Conservation (phyloP, 2,329 filamentous ascomycete species). For the Pestalotiopsis sp. region DNA sequence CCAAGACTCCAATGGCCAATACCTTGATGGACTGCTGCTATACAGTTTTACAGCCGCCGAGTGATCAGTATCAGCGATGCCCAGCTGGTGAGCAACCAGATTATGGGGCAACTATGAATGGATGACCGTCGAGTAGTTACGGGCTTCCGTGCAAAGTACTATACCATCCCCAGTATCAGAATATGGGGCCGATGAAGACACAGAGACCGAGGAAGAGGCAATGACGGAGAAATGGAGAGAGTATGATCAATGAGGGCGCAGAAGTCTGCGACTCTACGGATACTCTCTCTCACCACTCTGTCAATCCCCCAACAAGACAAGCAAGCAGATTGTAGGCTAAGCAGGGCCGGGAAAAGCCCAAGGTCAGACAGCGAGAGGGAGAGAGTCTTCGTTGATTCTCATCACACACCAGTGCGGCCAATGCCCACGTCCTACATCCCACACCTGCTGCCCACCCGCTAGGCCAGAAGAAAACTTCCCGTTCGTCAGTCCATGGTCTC, state of each 20-base stretch:
- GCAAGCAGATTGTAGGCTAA: neutral
- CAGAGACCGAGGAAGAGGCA: neutral
- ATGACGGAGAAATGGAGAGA: neutral
- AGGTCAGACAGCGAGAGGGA: too few relatives aligned
- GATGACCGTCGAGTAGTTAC: neutral
- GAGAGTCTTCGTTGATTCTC: neutral
- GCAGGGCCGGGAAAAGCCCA: neutral
- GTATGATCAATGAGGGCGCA: neutral
- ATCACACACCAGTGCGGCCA: conserved; percentile 1
- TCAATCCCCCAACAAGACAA: neutral
- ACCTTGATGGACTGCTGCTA: neutral
- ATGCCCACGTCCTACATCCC: conserved; percentile 9
- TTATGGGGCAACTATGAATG: neutral
- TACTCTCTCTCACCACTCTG: neutral
- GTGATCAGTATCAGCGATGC: neutral
- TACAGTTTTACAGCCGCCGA: neutral
- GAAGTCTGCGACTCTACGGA: neutral
- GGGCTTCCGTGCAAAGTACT: neutral
- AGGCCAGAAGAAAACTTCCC: conserved; percentile 5
- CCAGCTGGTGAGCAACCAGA: neutral
- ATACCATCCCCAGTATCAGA: neutral
- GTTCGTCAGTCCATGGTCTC: conserved; percentile 12
- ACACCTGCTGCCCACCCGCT: conserved; percentile 11
- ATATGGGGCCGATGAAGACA: neutral
- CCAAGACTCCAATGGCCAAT: conserved; percentile 2